These are phyloP conservation scores for Rhodosporidiobolus odoratus DNA, from an alignment of 768 basidiomycete genomes.

Conservation along the genomic window DNA sequence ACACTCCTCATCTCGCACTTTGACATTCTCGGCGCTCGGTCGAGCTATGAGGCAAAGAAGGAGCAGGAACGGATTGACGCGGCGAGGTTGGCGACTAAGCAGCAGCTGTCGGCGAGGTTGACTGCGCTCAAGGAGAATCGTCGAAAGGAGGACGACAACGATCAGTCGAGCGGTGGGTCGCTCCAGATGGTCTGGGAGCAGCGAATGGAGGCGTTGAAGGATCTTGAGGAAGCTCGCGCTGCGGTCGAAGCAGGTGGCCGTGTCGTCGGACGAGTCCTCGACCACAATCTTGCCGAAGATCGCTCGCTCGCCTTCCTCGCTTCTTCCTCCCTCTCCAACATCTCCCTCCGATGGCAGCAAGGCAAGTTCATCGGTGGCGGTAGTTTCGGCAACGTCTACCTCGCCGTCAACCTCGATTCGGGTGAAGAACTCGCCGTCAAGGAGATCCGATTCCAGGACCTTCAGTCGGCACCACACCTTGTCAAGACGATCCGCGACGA, in stretches of 20 bases:
- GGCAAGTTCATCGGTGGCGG: slow-evolving; percentile 97
- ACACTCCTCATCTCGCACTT: slow-evolving; percentile 94
- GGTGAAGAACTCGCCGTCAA: slow-evolving; percentile 98
- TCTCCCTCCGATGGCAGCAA: slow-evolving; percentile 96
- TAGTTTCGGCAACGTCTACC: slow-evolving; percentile 98
- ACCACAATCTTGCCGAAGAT: slow-evolving; percentile 89
- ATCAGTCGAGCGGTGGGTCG: slow-evolving; percentile 17
- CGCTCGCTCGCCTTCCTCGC: slow-evolving; percentile 89
- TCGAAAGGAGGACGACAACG: slow-evolving; percentile 25
- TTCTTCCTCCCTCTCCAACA: slow-evolving; percentile 79
- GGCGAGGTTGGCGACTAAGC: slow-evolving; percentile 41
- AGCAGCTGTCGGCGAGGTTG: slow-evolving; percentile 37
- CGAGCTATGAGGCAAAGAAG: slow-evolving; percentile 75
- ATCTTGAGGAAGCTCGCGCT: slow-evolving; percentile 63
- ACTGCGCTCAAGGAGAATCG: slow-evolving; percentile 23
- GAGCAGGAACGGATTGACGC: slow-evolving; percentile 82
- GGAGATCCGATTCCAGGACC: slow-evolving; percentile 94
- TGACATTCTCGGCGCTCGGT: slow-evolving; percentile 92
- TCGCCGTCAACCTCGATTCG: slow-evolving; percentile 91
- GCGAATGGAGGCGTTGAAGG: slow-evolving; percentile 56
- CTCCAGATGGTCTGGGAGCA: slow-evolving; percentile 44
- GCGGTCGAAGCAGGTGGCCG: slow-evolving; percentile 64
- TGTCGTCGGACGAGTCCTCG: slow-evolving; percentile 81
- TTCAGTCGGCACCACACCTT: slow-evolving; percentile 77
- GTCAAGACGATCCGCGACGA: slow-evolving; percentile 93